Conservation (phyloP, 2,329 filamentous ascomycete species). For the Nemania serpens region DNA sequence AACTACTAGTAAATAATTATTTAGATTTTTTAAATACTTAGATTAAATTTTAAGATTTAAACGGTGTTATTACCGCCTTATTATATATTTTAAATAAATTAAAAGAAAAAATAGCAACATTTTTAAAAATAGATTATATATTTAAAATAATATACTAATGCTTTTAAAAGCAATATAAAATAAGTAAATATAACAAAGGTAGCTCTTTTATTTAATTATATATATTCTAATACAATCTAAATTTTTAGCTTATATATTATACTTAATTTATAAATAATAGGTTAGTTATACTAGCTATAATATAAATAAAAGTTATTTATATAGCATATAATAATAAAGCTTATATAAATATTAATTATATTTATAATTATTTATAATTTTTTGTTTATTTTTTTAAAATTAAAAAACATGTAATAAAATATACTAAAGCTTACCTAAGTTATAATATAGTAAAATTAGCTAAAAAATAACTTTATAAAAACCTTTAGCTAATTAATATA, state of each 20-base stretch:
- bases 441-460: background rate
- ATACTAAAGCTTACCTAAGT: background rate
- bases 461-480: background rate
- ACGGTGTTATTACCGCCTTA: background rate
- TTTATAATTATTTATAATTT: background rate
- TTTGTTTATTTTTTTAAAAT: background rate
- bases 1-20: background rate
- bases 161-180: background rate
- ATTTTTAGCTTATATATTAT: background rate
- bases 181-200: background rate
- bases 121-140: background rate
- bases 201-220: background rate
- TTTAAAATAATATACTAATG: constrained; percentile 1
- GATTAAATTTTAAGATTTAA: background rate
- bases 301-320: background rate
- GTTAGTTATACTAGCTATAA: background rate
- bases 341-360: background rate
- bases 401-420: background rate
- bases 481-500: background rate
- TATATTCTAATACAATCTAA: background rate
- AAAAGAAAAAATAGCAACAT: background rate
- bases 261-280: background rate
- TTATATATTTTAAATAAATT: background rate
- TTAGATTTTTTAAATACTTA: background rate
- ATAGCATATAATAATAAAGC: background rate